These are phyloP conservation scores for Agrocybe praecox DNA, from an alignment of 768 basidiomycete species.

Conservation along the genomic window DNA sequence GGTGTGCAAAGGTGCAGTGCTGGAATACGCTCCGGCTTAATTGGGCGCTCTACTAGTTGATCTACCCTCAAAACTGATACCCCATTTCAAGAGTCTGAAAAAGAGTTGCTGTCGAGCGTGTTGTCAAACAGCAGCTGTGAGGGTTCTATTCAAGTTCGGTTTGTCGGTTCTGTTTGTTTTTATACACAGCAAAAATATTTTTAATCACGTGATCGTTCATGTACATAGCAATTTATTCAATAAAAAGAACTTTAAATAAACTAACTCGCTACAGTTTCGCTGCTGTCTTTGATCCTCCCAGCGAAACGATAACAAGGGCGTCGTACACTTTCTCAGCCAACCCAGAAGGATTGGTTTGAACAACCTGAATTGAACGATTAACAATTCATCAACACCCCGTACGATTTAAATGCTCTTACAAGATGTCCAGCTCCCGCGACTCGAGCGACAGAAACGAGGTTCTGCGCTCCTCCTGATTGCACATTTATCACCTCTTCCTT, in stretches of 20 bases:
- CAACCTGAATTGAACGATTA: slow-evolving; percentile 20
- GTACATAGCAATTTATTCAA: neutral
- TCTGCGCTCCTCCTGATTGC: slow-evolving; percentile 34
- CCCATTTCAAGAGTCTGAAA: slow-evolving; percentile 4
- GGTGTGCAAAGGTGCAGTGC: slow-evolving; percentile 7
- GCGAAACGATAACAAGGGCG: slow-evolving; percentile 25
- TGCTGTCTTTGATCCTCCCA: too few species aligned
- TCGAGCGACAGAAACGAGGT: slow-evolving; percentile 37
- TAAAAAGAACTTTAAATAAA: too few species aligned
- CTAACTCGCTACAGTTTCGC: neutral
- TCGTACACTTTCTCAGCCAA: slow-evolving; percentile 36
- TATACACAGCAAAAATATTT: neutral
- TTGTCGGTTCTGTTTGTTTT: neutral
- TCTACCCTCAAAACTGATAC: slow-evolving; percentile 10
- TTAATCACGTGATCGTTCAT: slow-evolving; percentile 1
- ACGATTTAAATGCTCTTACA: neutral
- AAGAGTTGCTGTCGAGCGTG: slow-evolving; percentile 10
- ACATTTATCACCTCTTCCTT: slow-evolving; percentile 39
- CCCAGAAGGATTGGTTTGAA: slow-evolving; percentile 33
- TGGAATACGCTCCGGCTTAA: slow-evolving; percentile 16
- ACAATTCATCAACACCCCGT: too few species aligned
- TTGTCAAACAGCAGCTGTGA: slow-evolving; percentile 5
- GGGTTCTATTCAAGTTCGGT: slow-evolving; percentile 1
- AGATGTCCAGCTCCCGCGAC: slow-evolving; percentile 45
- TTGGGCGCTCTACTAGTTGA: neutral